These are phyloP conservation scores for Sordariomycetes sp. DNA, from an alignment of 2,329 filamentous ascomycete species.

Conservation along the genomic window DNA sequence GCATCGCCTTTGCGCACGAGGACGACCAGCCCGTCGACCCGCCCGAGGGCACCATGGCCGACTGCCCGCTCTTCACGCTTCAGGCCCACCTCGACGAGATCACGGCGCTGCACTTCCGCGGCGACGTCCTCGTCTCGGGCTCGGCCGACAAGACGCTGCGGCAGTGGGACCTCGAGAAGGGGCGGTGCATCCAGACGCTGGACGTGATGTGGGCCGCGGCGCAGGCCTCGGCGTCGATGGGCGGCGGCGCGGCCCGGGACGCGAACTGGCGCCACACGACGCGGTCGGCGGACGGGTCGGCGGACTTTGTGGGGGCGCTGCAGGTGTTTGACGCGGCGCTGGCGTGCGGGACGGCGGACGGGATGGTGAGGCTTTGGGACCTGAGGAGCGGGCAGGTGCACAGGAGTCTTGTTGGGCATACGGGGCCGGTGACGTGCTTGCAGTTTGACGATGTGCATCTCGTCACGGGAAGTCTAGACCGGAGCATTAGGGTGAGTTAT, in stretches of 20 bases:
- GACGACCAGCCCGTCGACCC: constrained; percentile 57
- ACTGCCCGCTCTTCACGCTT: constrained; percentile 80
- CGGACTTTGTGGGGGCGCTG: constrained; percentile 87
- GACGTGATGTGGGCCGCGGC: constrained; percentile 98
- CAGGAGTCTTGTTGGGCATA: constrained; percentile 88
- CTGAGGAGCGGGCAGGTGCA: constrained; percentile 94
- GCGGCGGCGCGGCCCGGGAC: constrained; percentile 30
- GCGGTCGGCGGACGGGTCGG: constrained; percentile 23
- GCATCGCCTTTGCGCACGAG: constrained; percentile 58
- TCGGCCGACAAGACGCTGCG: constrained; percentile 94
- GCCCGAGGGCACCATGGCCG: constrained; percentile 67
- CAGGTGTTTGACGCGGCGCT: constrained; percentile 95
- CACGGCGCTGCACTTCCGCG: constrained; percentile 82
- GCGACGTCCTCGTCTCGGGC: constrained; percentile 83
- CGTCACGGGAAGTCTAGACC: constrained; percentile 82
- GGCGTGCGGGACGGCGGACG: constrained; percentile 92
- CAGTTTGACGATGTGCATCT: constrained; percentile 95
- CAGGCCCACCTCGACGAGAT: constrained; percentile 89
- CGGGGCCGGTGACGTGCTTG: constrained; percentile 81
- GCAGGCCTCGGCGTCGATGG: constrained; percentile 56
- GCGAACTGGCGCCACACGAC: constrained; percentile 58
- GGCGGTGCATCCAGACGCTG: constrained; percentile 92
- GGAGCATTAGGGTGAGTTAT: constrained; percentile 80
- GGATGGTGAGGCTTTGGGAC: constrained; percentile 96
- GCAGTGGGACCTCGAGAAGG: constrained; percentile 95